phyloP scores from a whole-genome alignment of 163 green algal genomes.

The Chlamydomonas reinhardtii region DNA sequence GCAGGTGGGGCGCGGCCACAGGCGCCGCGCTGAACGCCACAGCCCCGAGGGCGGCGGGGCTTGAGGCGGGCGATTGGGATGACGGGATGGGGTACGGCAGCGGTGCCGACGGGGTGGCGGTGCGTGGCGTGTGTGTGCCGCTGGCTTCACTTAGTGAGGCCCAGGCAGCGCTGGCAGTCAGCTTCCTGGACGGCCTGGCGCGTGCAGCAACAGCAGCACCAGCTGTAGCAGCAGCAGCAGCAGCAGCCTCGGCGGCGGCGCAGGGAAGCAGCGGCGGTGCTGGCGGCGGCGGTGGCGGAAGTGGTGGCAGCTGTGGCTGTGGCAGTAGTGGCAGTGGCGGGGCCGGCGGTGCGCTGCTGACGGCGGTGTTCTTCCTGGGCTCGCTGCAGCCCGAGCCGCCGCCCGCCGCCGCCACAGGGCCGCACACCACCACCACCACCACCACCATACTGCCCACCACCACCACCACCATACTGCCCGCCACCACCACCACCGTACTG shows the following conservation, averaged over 20 bases:
- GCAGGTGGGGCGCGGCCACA: background rate
- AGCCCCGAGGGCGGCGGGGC: too few species aligned
- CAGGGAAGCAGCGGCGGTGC: too few species aligned
- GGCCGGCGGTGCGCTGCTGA: background rate
- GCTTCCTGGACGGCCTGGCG: background rate
- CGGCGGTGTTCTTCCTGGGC: constrained; percentile 25
- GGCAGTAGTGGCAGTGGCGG: background rate
- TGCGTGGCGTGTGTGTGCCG: constrained; percentile 30
- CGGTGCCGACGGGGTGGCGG: background rate
- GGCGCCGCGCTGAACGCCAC: background rate
- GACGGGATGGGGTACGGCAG: too few species aligned
- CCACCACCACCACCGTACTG: too few species aligned
- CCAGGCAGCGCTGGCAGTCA: background rate
- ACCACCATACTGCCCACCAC: too few species aligned
- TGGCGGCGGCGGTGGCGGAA: too few species aligned
- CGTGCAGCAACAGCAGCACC: background rate
- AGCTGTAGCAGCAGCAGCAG: too few species aligned
- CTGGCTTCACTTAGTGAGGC: background rate
- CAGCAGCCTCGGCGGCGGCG: too few species aligned
- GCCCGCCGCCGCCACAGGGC: too few species aligned
- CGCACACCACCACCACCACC: too few species aligned
- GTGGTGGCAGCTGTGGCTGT: background rate
- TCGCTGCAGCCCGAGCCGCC: background rate
- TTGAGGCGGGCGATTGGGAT: too few species aligned
- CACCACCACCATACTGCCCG: too few species aligned